phyloP scores from a whole-genome alignment of 2,329 filamentous ascomycete genomes.

The Neobulgaria alba region DNA sequence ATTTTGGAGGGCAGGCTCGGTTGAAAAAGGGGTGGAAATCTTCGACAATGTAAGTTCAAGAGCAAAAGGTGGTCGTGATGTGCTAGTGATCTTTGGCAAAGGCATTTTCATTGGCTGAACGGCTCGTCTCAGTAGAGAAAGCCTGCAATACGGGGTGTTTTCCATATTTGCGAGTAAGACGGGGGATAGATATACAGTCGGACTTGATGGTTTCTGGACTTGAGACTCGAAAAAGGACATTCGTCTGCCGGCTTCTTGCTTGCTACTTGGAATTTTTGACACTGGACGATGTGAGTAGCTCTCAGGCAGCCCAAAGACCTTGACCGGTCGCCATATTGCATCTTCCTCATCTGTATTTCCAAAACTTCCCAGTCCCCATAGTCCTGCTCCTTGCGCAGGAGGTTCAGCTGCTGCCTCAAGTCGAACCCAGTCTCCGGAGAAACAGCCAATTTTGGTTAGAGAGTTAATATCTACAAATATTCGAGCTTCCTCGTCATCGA shows the following conservation, averaged over 20 bases:
- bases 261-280: slow-evolving; percentile 50
- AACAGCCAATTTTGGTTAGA: slow-evolving; percentile 84
- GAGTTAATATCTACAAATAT: slow-evolving; percentile 86
- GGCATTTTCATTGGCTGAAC: slow-evolving; percentile 41
- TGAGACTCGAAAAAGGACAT: slow-evolving; percentile 62
- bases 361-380: slow-evolving; percentile 60
- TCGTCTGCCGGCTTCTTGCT: slow-evolving; percentile 41
- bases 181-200: slow-evolving; percentile 70
- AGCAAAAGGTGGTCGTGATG: slow-evolving; percentile 49
- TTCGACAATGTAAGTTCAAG: slow-evolving; percentile 81
- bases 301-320: slow-evolving; percentile 83
- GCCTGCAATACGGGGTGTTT: slow-evolving; percentile 66
- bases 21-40: slow-evolving; percentile 80
- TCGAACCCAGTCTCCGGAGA: slow-evolving; percentile 94
- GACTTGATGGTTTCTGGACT: slow-evolving; percentile 49
- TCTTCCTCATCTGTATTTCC: slow-evolving; percentile 54
- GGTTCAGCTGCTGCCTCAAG: slow-evolving; percentile 72
- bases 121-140: slow-evolving; percentile 58
- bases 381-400: slow-evolving; percentile 54
- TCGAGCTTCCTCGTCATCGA: slow-evolving; percentile 81
- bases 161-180: slow-evolving; percentile 81
- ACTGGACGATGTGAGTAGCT: slow-evolving; percentile 54
- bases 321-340: slow-evolving; percentile 69
- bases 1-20: slow-evolving; percentile 76
- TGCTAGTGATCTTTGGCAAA: slow-evolving; percentile 46